Evolutionary conservation across 768 basidiomycete species (phyloP).

Genomic region (Pleurotus sapidus): DNA sequence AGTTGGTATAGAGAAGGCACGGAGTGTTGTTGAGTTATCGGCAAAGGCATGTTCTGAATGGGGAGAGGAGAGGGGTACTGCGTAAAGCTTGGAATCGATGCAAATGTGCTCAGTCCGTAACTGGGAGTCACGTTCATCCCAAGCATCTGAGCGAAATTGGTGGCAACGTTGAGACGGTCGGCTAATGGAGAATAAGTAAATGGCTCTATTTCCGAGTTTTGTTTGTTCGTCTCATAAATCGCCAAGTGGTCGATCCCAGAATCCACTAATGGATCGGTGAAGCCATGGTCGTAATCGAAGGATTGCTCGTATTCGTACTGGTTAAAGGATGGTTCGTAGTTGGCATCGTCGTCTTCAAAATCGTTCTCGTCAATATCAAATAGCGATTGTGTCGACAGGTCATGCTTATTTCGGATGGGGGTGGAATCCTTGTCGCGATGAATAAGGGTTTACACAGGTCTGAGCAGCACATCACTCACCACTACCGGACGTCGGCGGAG

Average conservation of each 20-base stretch:
- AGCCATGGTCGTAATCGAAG: background rate
- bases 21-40: background rate
- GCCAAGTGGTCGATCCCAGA: background rate
- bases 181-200: background rate
- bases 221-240: background rate
- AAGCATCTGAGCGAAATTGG: slow-evolving; percentile 2
- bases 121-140: background rate
- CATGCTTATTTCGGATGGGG: slow-evolving; percentile 1
- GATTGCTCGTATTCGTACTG: slow-evolving; percentile 26
- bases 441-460: too few species aligned
- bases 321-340: slow-evolving; percentile 5
- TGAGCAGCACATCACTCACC: background rate
- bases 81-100: background rate
- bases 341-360: slow-evolving; percentile 41
- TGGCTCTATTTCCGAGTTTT: background rate
- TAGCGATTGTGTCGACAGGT: slow-evolving; percentile 22
- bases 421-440: background rate
- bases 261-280: background rate
- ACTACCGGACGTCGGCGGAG: slow-evolving; percentile 31
- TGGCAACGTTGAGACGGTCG: background rate
- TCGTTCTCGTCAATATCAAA: slow-evolving; percentile 78
- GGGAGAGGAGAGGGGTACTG: slow-evolving; percentile 3
- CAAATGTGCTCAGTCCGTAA: background rate
- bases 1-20: background rate
- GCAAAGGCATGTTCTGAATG: background rate